These are phyloP conservation scores for Sporothrix brasiliensis DNA, from an alignment of 2,329 filamentous ascomycete genomes.

Conservation along the genomic window DNA sequence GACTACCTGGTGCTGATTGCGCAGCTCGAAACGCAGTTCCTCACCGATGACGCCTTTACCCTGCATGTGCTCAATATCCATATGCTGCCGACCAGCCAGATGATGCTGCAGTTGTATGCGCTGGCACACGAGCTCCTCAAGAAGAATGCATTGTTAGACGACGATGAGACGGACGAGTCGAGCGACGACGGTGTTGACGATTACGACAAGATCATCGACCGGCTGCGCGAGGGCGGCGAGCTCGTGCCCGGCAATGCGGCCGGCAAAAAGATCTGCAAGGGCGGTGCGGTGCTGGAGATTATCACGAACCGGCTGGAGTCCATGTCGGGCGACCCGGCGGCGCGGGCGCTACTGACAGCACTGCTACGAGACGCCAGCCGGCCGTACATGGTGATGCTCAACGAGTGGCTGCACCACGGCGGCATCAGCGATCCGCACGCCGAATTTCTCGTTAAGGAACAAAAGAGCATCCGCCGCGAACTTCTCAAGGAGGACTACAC, in stretches of 20 bases:
- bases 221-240: slow-evolving; percentile 82
- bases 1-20: slow-evolving; percentile 93
- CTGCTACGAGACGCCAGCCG: slow-evolving; percentile 84
- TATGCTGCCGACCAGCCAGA: slow-evolving; percentile 85
- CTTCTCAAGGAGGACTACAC: slow-evolving; percentile 94
- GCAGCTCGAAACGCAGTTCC: slow-evolving; percentile 88
- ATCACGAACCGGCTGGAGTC: slow-evolving; percentile 82
- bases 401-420: slow-evolving; percentile 97
- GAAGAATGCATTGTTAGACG: slow-evolving; percentile 83
- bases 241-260: slow-evolving; percentile 76
- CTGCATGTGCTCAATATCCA: slow-evolving; percentile 92
- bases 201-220: slow-evolving; percentile 90
- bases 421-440: slow-evolving; percentile 91
- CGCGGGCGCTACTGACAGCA: slow-evolving; percentile 76
- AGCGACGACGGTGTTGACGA: slow-evolving; percentile 79
- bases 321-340: slow-evolving; percentile 92
- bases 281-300: slow-evolving; percentile 88
- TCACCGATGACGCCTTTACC: slow-evolving; percentile 87
- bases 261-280: slow-evolving; percentile 91
- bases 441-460: slow-evolving; percentile 93
- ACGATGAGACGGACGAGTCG: slow-evolving; percentile 69
- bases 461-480: slow-evolving; percentile 91
- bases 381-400: slow-evolving; percentile 97
- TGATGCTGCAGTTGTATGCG: slow-evolving; percentile 86
- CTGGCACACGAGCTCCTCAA: slow-evolving; percentile 85